Percentiles rank a stretch among this genome's conserved stretches.
Conservation (phyloP, 2,329 filamentous ascomycete species). For the Dendryphion nanum region DNA sequence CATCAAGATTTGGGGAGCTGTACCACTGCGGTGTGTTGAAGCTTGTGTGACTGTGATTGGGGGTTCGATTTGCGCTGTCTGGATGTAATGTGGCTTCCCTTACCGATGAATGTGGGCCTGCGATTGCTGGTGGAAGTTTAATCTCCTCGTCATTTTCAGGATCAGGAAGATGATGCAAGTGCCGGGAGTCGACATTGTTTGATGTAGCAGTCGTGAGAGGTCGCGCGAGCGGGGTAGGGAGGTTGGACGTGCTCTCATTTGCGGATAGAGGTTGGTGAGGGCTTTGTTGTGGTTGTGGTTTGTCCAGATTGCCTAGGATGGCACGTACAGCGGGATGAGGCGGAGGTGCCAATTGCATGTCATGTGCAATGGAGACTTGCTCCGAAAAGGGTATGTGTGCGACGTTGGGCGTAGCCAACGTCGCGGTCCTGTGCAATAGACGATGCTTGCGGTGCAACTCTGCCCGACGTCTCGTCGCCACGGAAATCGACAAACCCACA, state of each 20-base stretch:
- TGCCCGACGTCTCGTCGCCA: conserved; percentile 46
- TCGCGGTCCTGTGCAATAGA: conserved; percentile 19
- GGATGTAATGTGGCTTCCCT: conserved; percentile 3
- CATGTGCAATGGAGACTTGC: conserved; percentile 16
- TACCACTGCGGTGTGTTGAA: conserved; percentile 35
- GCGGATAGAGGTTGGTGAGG: conserved; percentile 26
- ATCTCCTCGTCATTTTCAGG: conserved; percentile 38
- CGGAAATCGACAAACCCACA: conserved; percentile 50
- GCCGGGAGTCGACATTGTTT: conserved; percentile 5
- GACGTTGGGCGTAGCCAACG: conserved; percentile 6
- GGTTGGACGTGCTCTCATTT: conserved; percentile 53
- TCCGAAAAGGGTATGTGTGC: conserved; percentile 11
- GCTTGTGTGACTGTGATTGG: conserved; percentile 10
- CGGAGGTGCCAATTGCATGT: conserved; percentile 16
- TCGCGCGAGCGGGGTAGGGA: conserved; percentile 55
- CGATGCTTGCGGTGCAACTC: conserved; percentile 29
- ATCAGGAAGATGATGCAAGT: conserved; percentile 27
- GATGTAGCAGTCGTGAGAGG: conserved; percentile 30
- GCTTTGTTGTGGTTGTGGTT: conserved; percentile 16
- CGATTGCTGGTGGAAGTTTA: conserved; percentile 35
- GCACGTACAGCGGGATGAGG: conserved; percentile 34
- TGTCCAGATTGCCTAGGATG: conserved; percentile 31
- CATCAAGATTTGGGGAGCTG: conserved; percentile 33
- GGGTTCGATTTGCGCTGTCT: conserved; percentile 6
- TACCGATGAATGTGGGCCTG: conserved; percentile 17